phyloP scores from a whole-genome alignment of 164 flowering plant genomes.

The Nymphaea colorata region DNA sequence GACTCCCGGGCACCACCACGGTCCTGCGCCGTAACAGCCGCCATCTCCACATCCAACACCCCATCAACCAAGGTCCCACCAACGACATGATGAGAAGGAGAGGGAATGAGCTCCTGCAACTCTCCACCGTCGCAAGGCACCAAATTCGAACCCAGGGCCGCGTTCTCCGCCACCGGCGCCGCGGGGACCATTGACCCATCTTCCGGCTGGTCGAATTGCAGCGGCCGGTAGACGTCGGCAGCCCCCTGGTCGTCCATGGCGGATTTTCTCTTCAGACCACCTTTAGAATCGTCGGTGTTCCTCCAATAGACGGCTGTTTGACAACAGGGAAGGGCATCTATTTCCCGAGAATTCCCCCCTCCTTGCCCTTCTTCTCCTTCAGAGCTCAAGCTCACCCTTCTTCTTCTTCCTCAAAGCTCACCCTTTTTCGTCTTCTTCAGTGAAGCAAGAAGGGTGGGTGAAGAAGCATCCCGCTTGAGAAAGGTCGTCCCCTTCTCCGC shows the following conservation, averaged over 20 bases:
- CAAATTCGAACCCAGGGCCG: background rate
- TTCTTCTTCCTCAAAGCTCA: background rate
- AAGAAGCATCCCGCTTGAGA: background rate
- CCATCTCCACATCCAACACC: background rate
- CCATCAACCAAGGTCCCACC: background rate
- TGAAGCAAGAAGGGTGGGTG: background rate
- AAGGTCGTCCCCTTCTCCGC: background rate
- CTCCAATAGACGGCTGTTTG: background rate
- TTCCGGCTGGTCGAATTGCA: constrained; percentile 1
- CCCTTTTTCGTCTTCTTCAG: background rate
- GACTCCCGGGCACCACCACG: background rate
- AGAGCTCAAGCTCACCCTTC: background rate
- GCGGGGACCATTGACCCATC: background rate
- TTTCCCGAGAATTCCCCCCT: background rate
- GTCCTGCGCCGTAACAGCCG: background rate
- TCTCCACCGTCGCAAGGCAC: background rate
- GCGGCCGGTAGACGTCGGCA: background rate
- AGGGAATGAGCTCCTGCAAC: background rate
- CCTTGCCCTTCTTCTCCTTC: background rate
- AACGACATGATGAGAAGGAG: background rate
- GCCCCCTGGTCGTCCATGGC: background rate
- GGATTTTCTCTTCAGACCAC: background rate
- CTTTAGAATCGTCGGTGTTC: background rate
- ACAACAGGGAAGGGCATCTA: background rate
- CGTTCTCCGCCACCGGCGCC: background rate